A percentile compares a stretch with the other conserved stretches of the same genome.
Evolutionary conservation across 768 basidiomycete species (phyloP).

Genomic region (Chalciporus sphaerocephalus): DNA sequence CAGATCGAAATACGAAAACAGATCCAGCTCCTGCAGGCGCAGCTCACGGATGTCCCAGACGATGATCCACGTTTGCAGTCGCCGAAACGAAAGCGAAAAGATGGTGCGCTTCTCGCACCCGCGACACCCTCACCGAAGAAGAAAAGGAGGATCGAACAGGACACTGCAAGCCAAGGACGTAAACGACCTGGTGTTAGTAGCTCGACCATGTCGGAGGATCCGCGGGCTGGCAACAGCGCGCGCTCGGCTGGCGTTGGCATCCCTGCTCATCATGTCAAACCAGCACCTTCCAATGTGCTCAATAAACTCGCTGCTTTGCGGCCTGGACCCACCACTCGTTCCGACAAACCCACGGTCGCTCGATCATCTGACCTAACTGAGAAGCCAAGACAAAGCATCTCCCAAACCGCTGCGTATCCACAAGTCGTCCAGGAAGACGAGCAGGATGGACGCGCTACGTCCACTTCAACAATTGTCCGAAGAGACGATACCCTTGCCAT

Average conservation of each 20-base stretch:
- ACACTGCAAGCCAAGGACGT: conserved; percentile 17
- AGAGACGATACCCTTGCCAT: conserved; percentile 65
- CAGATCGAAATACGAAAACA: conserved; percentile 51
- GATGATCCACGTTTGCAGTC: conserved; percentile 28
- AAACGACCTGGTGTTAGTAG: conserved; percentile 9
- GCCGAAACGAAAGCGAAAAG: conserved; percentile 46
- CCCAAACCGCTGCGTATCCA: conserved; percentile 2
- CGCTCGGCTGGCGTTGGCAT: conserved; percentile 5
- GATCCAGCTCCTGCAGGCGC: conserved; percentile 53
- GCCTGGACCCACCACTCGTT: conserved; percentile 13
- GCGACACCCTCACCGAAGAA: conserved; percentile 60
- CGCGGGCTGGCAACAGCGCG: conserved; percentile 12
- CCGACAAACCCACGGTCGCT: conserved; percentile 25
- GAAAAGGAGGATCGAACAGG: conserved; percentile 44
- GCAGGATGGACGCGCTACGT: neutral
- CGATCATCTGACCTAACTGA: conserved; percentile 26
- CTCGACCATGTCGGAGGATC: conserved; percentile 11
- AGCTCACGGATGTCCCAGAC: conserved; percentile 41
- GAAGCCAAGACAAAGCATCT: conserved; percentile 13
- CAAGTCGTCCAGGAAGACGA: conserved; percentile 8
- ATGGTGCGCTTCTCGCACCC: conserved; percentile 40
- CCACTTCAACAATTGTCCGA: conserved; percentile 11
- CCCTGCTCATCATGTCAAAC: conserved; percentile 23
- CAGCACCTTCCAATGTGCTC: conserved; percentile 51
- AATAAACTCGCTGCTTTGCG: conserved; percentile 44